Evolutionary conservation across 176 grass and related monocot species (phyloP).

Genomic region (Bolboschoenus planiculmis): DNA sequence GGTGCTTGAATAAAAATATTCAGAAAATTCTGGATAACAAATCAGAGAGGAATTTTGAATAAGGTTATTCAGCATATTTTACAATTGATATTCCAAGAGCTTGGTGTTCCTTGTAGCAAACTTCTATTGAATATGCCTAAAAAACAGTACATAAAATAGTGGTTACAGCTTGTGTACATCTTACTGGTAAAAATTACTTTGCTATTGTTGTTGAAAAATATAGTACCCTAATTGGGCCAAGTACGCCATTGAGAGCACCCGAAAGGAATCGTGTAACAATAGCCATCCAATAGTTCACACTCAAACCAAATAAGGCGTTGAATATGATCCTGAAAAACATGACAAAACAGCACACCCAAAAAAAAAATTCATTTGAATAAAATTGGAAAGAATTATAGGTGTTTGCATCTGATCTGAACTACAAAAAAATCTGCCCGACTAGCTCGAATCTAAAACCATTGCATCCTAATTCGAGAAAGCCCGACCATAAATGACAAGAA

Average conservation of each 20-base stretch:
- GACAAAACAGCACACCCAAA: background rate
- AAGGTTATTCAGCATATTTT: slow-evolving; percentile 9
- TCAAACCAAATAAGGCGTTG: slow-evolving; percentile 84
- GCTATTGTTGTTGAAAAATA: background rate
- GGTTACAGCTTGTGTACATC: background rate
- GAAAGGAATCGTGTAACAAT: slow-evolving; percentile 76
- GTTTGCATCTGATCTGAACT: background rate
- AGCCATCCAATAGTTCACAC: slow-evolving; percentile 88
- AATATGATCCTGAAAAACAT: slow-evolving; percentile 64
- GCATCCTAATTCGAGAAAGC: background rate
- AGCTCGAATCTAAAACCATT: background rate
- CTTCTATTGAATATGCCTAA: slow-evolving; percentile 87
- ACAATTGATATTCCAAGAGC: slow-evolving; percentile 76
- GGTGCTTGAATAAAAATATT: background rate
- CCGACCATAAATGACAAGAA: background rate
- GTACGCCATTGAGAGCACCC: slow-evolving; percentile 78
- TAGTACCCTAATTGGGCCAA: slow-evolving; percentile 55
- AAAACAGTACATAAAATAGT: slow-evolving; percentile 2
- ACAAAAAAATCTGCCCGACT: background rate
- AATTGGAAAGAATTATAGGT: background rate
- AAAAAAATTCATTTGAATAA: background rate
- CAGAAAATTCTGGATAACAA: background rate
- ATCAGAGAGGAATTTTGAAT: background rate
- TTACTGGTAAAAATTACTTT: background rate
- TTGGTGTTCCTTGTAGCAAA: slow-evolving; percentile 78